A percentile compares a stretch with the other conserved stretches of the same genome.
phyloP scores from a whole-genome alignment of 1,139 yeast genomes.

The Pichia sp. region DNA sequence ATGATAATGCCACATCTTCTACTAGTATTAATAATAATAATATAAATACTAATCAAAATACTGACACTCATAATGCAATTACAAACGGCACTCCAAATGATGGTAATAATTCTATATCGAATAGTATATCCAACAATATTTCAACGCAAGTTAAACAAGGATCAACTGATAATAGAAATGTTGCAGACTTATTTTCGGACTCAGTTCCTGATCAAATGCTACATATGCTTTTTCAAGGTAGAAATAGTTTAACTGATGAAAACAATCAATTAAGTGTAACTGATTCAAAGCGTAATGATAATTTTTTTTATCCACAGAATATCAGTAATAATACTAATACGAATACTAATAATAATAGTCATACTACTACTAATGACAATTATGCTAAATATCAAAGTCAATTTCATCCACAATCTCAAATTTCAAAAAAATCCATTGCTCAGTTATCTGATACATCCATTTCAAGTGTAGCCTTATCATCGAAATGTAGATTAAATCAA shows the following conservation, averaged over 20 bases:
- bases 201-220: conserved; percentile 38
- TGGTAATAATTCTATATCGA: neutral
- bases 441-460: neutral
- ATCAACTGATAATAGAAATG: neutral
- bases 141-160: neutral
- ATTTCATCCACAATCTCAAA: neutral
- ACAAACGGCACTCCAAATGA: no score
- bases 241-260: conserved; percentile 16
- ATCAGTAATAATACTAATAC: neutral
- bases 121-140: neutral
- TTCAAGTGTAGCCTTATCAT: neutral
- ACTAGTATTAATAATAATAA: neutral
- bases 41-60: neutral
- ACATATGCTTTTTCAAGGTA: conserved; percentile 48
- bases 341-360: neutral
- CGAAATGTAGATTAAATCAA: conserved; percentile 1
- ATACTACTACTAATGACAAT: neutral
- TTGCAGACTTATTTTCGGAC: conserved; percentile 15
- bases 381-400: no score
- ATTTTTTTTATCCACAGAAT: no score
- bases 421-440: neutral
- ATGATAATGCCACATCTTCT: neutral
- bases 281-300: no score
- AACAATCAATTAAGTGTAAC: neutral
- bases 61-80: no score